Percentiles rank a stretch among this genome's conserved stretches.
phyloP scores from a whole-genome alignment of 2,329 filamentous ascomycete genomes.

The Thermoascus crustaceus region DNA sequence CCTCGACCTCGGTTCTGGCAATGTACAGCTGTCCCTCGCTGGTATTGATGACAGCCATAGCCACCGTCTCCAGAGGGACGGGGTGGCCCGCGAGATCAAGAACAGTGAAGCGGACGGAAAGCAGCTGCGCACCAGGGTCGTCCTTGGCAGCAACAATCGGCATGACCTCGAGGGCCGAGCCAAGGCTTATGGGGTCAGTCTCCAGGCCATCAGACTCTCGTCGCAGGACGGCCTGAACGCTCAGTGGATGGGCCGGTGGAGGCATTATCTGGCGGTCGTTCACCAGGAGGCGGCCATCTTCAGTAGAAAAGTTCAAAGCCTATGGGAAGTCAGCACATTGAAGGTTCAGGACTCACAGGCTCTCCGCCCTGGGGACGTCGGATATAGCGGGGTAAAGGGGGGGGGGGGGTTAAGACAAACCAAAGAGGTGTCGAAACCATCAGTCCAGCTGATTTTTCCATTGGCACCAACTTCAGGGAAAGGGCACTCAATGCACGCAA shows the following conservation, averaged over 20 bases:
- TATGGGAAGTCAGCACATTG: conserved; percentile 9
- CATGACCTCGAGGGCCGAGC: conserved; percentile 37
- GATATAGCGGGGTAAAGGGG: background rate
- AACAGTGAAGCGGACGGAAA: conserved; percentile 37
- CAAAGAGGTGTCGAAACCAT: conserved; percentile 28
- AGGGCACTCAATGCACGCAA: conserved; percentile 33
- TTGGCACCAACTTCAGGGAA: conserved; percentile 24
- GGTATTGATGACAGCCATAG: conserved; percentile 32
- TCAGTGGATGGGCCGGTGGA: conserved; percentile 18
- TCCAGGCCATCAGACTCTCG: conserved; percentile 28
- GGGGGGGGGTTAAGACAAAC: conserved; percentile 19
- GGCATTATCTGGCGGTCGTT: conserved; percentile 35
- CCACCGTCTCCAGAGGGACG: conserved; percentile 37
- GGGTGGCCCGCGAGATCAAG: conserved; percentile 36
- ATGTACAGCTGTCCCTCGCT: conserved; percentile 29
- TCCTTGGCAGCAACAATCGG: conserved; percentile 21
- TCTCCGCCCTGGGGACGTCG: conserved; percentile 1
- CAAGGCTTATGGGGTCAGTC: conserved; percentile 30
- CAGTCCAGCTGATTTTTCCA: conserved; percentile 24
- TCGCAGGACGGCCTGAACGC: conserved; percentile 27
- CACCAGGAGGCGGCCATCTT: conserved; percentile 26
- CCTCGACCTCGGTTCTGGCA: conserved; percentile 29
- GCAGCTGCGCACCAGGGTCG: conserved; percentile 25
- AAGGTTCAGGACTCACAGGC: background rate
- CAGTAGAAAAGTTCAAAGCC: conserved; percentile 29